Conservation (phyloP, 106 monocot genomes). For the Xerophyta viscosa region DNA sequence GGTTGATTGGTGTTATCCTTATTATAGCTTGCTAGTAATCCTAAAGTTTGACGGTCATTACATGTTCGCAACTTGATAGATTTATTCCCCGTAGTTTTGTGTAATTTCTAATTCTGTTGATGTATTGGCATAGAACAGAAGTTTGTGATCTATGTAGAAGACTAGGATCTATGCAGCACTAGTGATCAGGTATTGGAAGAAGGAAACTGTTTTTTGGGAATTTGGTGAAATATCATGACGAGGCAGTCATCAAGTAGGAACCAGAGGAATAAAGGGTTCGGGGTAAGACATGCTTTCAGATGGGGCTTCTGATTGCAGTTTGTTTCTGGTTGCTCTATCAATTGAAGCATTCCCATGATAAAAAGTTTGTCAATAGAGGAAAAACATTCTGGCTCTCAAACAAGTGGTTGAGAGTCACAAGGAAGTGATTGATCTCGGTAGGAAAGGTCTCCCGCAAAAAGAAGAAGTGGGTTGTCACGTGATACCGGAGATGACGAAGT, state of each 20-base stretch:
- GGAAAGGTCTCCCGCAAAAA: constrained; percentile 44
- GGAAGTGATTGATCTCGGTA: constrained; percentile 37
- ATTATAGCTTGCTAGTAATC: too few relatives aligned
- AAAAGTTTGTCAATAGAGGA: constrained; percentile 38
- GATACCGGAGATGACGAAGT: constrained; percentile 17
- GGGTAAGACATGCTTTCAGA: constrained; percentile 64
- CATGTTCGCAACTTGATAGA: too few relatives aligned
- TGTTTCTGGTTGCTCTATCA: constrained; percentile 82
- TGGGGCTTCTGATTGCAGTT: constrained; percentile 43
- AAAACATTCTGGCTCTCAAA: constrained; percentile 12
- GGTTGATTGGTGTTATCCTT: too few relatives aligned
- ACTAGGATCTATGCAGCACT: too few relatives aligned
- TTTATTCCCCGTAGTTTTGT: too few relatives aligned
- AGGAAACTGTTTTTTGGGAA: too few relatives aligned
- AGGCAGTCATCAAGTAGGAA: constrained; percentile 57
- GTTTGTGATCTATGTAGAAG: too few relatives aligned
- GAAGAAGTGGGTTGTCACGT: constrained; percentile 1
- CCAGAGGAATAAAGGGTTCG: constrained; percentile 67
- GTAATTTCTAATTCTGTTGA: too few relatives aligned
- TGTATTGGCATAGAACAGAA: too few relatives aligned
- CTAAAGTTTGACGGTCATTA: too few relatives aligned
- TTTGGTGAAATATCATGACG: constrained; percentile 54
- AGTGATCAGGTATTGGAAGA: too few relatives aligned
- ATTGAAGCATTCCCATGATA: constrained; percentile 76
- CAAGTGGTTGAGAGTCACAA: constrained; percentile 7